Conservation (phyloP, 345 rosid genomes). For the Boechera retrofracta region DNA sequence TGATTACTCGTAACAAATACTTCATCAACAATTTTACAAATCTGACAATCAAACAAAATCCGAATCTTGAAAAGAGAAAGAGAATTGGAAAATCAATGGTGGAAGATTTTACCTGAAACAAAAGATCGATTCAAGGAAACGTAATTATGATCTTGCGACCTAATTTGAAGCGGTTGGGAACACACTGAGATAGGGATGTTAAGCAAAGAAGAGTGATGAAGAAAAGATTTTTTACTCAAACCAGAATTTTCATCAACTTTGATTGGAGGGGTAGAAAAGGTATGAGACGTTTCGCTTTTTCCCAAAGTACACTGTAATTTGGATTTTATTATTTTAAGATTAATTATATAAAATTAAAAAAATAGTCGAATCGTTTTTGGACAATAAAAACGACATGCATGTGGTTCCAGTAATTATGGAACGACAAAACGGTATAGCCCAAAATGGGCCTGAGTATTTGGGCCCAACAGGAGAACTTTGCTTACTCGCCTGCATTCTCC, state of each 20-base stretch:
- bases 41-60: conserved; percentile 6
- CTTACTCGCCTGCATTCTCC: too few relatives aligned
- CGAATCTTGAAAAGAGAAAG: neutral
- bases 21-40: conserved; percentile 17
- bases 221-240: conserved; percentile 1
- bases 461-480: neutral
- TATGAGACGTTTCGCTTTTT: conserved; percentile 32
- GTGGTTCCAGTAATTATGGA: neutral
- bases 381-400: neutral
- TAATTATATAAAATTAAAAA: too few relatives aligned
- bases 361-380: neutral
- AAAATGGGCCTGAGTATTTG: conserved; percentile 15
- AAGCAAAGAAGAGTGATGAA: neutral
- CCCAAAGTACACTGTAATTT: neutral
- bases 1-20: neutral
- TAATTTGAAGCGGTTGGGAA: conserved; percentile 25
- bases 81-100: conserved; percentile 20
- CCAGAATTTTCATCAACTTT: neutral
- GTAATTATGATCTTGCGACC: conserved; percentile 12
- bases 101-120: conserved; percentile 23
- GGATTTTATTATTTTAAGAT: too few relatives aligned
- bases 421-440: neutral
- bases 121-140: conserved; percentile 24
- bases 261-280: conserved; percentile 32
- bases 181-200: neutral